Percentiles rank a stretch among this genome's conserved stretches.
These are phyloP conservation scores for Venturia oleaginea DNA, from an alignment of 2,329 filamentous ascomycete genomes.

Conservation along the genomic window DNA sequence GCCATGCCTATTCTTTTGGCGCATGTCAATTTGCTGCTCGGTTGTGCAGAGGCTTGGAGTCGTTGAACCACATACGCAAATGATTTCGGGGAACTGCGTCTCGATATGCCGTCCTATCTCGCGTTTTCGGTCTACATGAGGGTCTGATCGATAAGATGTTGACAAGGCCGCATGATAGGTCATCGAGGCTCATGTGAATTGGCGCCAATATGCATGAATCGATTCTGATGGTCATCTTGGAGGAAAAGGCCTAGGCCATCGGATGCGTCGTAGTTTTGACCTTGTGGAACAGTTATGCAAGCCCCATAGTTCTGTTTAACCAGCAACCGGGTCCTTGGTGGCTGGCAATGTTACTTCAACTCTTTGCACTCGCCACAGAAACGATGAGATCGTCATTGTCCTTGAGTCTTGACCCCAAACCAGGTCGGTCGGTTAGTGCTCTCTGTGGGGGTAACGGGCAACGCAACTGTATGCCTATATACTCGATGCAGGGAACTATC, in stretches of 20 bases:
- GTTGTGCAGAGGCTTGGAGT: conserved; percentile 1
- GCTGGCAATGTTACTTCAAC: conserved; percentile 1
- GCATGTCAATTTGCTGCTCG: conserved; percentile 6
- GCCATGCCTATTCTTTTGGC: background rate
- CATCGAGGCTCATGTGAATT: background rate
- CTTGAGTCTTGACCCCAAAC: background rate
- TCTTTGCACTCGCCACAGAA: background rate
- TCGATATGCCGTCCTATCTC: background rate
- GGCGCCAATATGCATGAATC: background rate
- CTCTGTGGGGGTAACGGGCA: background rate
- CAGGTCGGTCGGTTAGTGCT: background rate
- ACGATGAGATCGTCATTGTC: conserved; percentile 1
- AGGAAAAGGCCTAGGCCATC: background rate
- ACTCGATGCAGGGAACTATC: background rate
- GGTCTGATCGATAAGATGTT: background rate
- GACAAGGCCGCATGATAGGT: background rate
- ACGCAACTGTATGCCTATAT: background rate
- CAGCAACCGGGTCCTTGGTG: conserved; percentile 3
- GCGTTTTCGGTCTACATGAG: background rate
- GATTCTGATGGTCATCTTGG: background rate
- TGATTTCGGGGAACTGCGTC: background rate
- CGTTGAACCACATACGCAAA: background rate
- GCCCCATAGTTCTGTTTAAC: conserved; percentile 4
- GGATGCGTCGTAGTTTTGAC: conserved; percentile 5
- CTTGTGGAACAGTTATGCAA: conserved; percentile 6